Evolutionary conservation across 495 filamentous ascomycete species (phyloP), one percentile per base, ranked within the genome.

Genomic region (Sphaerosporella brunnea): DNA sequence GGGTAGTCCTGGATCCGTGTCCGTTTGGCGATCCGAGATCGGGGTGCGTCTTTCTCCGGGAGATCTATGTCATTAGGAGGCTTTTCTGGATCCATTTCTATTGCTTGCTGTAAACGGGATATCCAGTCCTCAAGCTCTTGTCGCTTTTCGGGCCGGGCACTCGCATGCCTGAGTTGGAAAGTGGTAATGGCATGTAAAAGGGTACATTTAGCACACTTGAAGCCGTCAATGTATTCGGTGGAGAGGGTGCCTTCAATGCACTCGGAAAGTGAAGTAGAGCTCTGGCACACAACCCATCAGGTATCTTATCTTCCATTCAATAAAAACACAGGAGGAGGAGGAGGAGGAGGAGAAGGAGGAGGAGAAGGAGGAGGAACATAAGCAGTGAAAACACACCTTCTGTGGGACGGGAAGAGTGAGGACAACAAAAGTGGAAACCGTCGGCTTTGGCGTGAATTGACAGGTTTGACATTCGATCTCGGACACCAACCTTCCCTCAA

Each of bases 211-310:
- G 95, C 90, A 62, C 90, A 99, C 39, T 80, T 81, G 65, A 88
- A 99, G 59, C 94, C 90, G 43, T 99, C 92, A 43, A 99, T 94
- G 58, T 83, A 79, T 56, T 99, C 90, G 0, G 79, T 84, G 61
- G 94, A 95, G 51, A 99, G 77, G 62, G 95, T 75, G 15, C 80
- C 81, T 62, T 99, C 90, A 48, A 96, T 87, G 60, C 92, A 96
- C 2, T 72, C 66, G 52, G 72, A 74, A 32, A 84, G 68, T 5
- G 74, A 74, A 1, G 80, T 74, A 5, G 72, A 74, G 46, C 66
- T 73, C 53, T 74, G 28, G 41, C 26, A 16, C 42, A 41, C 28
- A 13, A 13, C 28, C 35, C 35, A 37, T 37, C 16, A 18, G 15
- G 4, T 37, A 9, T 37, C 15, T 37, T 18, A 7, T 9, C 7